These are phyloP conservation scores for Mucor indicus DNA, from an alignment of 371 early-diverging fungal genomes.

Conservation along the genomic window DNA sequence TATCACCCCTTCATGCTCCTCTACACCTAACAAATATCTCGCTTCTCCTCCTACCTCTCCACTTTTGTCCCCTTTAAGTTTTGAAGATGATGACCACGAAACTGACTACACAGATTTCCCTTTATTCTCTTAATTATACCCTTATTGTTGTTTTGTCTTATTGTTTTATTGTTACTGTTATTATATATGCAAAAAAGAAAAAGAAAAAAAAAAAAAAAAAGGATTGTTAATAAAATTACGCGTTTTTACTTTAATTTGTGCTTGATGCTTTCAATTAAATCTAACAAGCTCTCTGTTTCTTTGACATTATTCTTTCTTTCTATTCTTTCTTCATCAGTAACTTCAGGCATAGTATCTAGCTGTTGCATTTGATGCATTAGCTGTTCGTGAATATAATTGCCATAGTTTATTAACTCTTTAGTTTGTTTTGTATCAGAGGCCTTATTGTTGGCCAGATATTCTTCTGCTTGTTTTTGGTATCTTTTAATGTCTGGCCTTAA, in stretches of 20 bases:
- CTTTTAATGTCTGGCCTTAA: slow-evolving; percentile 11
- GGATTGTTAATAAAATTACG: too few relatives aligned
- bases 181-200: too few relatives aligned
- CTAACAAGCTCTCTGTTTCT: slow-evolving; percentile 9
- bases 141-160: too few relatives aligned
- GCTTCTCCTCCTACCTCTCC: too few relatives aligned
- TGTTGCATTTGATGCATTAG: slow-evolving; percentile 15
- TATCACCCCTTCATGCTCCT: too few relatives aligned
- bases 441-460: background rate
- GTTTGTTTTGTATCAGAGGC: background rate
- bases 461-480: slow-evolving; percentile 9
- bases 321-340: slow-evolving; percentile 3
- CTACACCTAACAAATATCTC: too few relatives aligned
- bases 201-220: too few relatives aligned
- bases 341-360: slow-evolving; percentile 14
- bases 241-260: background rate
- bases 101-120: too few relatives aligned
- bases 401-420: slow-evolving; percentile 11
- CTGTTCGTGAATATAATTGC: slow-evolving; percentile 16
- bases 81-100: too few relatives aligned
- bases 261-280: slow-evolving; percentile 6
- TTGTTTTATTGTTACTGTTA: too few relatives aligned
- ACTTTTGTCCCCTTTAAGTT: too few relatives aligned
- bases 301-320: slow-evolving; percentile 8
- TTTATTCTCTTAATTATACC: too few relatives aligned